Evolutionary conservation across 306 rosid species (phyloP).

Genomic region (Medicago ruthenica): DNA sequence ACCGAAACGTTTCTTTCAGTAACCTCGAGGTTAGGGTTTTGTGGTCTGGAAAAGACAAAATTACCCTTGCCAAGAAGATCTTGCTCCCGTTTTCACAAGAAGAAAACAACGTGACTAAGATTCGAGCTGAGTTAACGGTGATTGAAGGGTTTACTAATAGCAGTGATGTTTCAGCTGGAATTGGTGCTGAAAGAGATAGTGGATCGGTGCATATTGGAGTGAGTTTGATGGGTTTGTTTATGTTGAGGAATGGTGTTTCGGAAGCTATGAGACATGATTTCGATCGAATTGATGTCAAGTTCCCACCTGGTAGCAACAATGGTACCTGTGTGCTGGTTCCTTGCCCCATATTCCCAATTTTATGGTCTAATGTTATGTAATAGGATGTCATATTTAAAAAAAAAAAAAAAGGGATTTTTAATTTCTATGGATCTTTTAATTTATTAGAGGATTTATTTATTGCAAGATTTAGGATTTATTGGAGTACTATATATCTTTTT

Average conservation of each 20-base stretch:
- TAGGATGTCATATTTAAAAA: no score
- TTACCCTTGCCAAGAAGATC: background rate
- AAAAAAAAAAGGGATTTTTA: no score
- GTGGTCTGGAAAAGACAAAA: background rate
- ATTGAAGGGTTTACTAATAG: background rate
- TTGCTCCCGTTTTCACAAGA: background rate
- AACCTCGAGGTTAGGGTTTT: background rate
- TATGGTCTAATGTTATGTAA: background rate
- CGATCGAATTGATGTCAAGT: background rate
- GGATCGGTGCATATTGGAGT: background rate
- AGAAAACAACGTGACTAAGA: background rate
- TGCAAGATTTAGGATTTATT: no score
- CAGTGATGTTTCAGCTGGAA: background rate
- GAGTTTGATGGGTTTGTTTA: background rate
- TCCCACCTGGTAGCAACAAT: background rate
- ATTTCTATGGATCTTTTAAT: no score
- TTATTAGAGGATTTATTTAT: no score
- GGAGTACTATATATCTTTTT: no score
- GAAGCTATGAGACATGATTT: background rate
- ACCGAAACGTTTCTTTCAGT: background rate
- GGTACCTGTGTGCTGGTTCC: background rate
- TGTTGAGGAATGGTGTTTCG: no score
- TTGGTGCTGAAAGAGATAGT: background rate
- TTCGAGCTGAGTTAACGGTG: background rate
- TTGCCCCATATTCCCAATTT: background rate